Conservation (phyloP, 2,329 filamentous ascomycete genomes). For the Microcyclospora tardicrescens region DNA sequence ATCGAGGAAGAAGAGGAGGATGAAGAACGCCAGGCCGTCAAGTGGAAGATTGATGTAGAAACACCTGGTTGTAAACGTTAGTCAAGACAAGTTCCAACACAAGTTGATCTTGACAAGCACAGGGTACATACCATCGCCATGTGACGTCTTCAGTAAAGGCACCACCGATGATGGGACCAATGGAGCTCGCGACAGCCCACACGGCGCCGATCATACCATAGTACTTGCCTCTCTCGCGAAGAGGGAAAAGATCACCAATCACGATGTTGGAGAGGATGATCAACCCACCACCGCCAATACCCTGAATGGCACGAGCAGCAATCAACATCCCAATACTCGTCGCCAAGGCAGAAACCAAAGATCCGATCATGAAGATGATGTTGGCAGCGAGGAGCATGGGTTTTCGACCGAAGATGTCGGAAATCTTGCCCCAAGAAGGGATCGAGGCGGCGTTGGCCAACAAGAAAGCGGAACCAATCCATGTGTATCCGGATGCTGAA, state of each 20-base stretch:
- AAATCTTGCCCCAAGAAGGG: conserved; percentile 50
- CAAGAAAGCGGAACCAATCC: conserved; percentile 41
- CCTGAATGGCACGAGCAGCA: conserved; percentile 48
- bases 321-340: conserved; percentile 39
- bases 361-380: conserved; percentile 43
- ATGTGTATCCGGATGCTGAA: conserved; percentile 37
- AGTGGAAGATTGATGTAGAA: conserved; percentile 53
- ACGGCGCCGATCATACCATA: conserved; percentile 54
- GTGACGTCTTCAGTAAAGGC: conserved; percentile 48
- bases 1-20: conserved; percentile 50
- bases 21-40: conserved; percentile 45
- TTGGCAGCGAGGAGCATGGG: conserved; percentile 48
- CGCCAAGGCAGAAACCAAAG: conserved; percentile 14
- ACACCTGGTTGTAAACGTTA: conserved; percentile 6
- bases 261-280: conserved; percentile 51
- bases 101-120: conserved; percentile 7
- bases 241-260: conserved; percentile 51
- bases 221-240: conserved; percentile 43
- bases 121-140: conserved; percentile 53
- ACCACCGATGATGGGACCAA: conserved; percentile 57
- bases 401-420: conserved; percentile 56
- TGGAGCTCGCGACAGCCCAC: conserved; percentile 51
- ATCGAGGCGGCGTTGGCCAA: conserved; percentile 38
- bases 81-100: not conserved
- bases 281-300: conserved; percentile 50